Conservation (phyloP, 371 early-diverging fungal genomes). For the Apophysomyces variabilis region DNA sequence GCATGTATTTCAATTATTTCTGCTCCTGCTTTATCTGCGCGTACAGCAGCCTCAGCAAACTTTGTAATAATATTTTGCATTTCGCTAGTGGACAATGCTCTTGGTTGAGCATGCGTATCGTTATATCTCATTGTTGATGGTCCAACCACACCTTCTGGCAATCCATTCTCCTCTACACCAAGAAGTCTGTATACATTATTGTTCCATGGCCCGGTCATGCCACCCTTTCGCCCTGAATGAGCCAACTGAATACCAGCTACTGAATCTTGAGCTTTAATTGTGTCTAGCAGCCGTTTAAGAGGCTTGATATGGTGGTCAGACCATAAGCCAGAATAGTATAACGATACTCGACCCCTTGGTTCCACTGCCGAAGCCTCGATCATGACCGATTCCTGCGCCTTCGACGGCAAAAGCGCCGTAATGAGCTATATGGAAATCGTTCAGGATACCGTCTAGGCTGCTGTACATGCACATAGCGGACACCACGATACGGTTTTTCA, state of each 20-base stretch:
- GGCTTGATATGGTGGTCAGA: constrained; percentile 69
- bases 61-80: constrained; percentile 62
- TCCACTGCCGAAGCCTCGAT: constrained; percentile 79
- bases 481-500: constrained; percentile 78
- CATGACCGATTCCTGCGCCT: constrained; percentile 72
- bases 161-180: constrained; percentile 64
- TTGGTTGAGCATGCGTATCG: constrained; percentile 54
- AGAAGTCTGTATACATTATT: constrained; percentile 35
- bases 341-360: constrained; percentile 75
- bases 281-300: constrained; percentile 61
- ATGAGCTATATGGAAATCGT: constrained; percentile 64
- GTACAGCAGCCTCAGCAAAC: constrained; percentile 74
- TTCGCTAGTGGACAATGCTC: constrained; percentile 65
- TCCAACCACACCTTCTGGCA: constrained; percentile 72
- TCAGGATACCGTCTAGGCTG: not conserved
- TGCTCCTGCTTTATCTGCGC: constrained; percentile 80
- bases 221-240: constrained; percentile 83
- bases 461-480: constrained; percentile 78
- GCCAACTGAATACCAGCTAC: constrained; percentile 75
- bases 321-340: constrained; percentile 76
- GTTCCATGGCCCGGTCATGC: constrained; percentile 45
- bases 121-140: constrained; percentile 67
- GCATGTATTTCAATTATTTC: constrained; percentile 89
- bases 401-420: constrained; percentile 67
- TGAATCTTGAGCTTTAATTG: constrained; percentile 61